Evolutionary conservation across 495 filamentous ascomycete species (phyloP).

Genomic region (Hyaloscypha variabilis): DNA sequence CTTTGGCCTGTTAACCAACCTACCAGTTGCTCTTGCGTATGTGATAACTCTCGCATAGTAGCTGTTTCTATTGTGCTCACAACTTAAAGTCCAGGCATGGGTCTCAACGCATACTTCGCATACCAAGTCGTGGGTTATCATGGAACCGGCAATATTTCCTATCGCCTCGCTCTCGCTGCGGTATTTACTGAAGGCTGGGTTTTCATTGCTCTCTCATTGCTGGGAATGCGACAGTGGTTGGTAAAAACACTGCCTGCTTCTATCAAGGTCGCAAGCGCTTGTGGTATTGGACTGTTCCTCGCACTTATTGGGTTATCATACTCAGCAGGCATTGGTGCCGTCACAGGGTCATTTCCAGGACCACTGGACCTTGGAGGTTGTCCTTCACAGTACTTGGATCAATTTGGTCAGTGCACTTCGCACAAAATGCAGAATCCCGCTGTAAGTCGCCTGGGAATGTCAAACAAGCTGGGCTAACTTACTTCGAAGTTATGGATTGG

Average conservation of each 20-base stretch:
- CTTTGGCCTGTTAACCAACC: constrained; percentile 55
- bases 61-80: no score
- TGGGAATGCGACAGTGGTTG: constrained; percentile 84
- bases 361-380: constrained; percentile 74
- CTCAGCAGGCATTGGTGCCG: constrained; percentile 75
- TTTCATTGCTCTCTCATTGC: constrained; percentile 64
- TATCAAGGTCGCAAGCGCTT: constrained; percentile 80
- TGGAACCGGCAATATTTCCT: constrained; percentile 67
- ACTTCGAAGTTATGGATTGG: constrained; percentile 63
- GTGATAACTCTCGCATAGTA: constrained; percentile 48
- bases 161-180: constrained; percentile 73
- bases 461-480: neutral
- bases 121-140: constrained; percentile 83
- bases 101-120: constrained; percentile 83
- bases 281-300: constrained; percentile 79
- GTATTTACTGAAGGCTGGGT: constrained; percentile 80
- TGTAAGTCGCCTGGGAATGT: constrained; percentile 34
- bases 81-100: constrained; percentile 68
- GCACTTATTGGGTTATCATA: constrained; percentile 75
- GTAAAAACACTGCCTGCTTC: constrained; percentile 75
- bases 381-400: constrained; percentile 40
- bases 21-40: constrained; percentile 57
- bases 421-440: constrained; percentile 71
- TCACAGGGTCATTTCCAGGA: constrained; percentile 63
- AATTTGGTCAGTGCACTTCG: constrained; percentile 40